Evolutionary conservation across 2,329 filamentous ascomycete species (phyloP), one percentile per base, ranked within the genome.

Genomic region (Neonectria neomacrospora): DNA sequence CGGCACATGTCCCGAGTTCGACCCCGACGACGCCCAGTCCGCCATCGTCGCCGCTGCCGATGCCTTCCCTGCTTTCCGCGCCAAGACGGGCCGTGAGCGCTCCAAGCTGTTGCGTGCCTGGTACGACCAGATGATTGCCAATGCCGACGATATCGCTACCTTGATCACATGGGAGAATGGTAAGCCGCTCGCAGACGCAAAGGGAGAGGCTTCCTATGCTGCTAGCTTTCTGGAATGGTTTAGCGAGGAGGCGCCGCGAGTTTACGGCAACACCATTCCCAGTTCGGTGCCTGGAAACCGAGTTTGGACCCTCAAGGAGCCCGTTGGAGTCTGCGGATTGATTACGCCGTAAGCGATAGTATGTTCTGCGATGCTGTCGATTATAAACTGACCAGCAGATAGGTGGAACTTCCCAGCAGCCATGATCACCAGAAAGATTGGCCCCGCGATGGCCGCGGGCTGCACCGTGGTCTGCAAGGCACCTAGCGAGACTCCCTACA

Each of bases 381-480:
- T 9, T 5, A 16, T 32, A 63, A 30, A 34, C 41, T 54, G 37
- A 64, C 44, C 14, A 42, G n/a, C 61, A 11, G 5, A 9, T 37
- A 86, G 84, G 59, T 96, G 93, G 93, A 96, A 97, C 80, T 96
- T 96, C 73, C 91, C 91, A 12, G 88, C 90, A 3, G 90, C 90
- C 53, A 93, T 93, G 90, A 88, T 92, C 67, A 91, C 89, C 7
- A 81, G 89, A 63, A 91, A 91, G 77, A 84, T 89, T 54, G 89
- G 86, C 2, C 88, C 92, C 2, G 92, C 91, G 9, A 84, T 98
- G 59, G 96, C 96, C 18, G 94, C 94, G n/a, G 96, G 96, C 62
- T 98, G 95, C 81, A 97, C 95, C 0, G 92, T 97, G 2, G 94
- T 98, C 2, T 90, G 90, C 73, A 99, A 99, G 79, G 91, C 94